phyloP scores from a whole-genome alignment of 1,139 yeast genomes.

The Yamadazyma blattariae region DNA sequence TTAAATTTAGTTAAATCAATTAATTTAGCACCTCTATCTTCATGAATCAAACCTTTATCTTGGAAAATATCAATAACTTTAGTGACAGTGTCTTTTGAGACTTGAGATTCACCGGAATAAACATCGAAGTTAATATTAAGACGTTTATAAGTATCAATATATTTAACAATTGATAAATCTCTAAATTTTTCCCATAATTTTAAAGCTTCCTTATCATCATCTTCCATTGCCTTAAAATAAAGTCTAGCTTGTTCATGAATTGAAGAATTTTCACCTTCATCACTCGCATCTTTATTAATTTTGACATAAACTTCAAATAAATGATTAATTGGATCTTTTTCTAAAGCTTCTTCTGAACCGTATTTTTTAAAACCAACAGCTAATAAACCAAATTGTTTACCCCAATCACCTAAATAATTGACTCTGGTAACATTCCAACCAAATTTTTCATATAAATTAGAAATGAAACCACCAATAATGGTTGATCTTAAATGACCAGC shows the following conservation, averaged over 20 bases:
- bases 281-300: slow-evolving; percentile 74
- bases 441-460: slow-evolving; percentile 83
- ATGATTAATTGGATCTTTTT: slow-evolving; percentile 86
- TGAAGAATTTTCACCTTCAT: slow-evolving; percentile 64
- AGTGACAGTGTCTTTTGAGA: slow-evolving; percentile 69
- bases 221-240: slow-evolving; percentile 90
- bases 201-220: slow-evolving; percentile 82
- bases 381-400: slow-evolving; percentile 94
- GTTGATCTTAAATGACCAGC: slow-evolving; percentile 99
- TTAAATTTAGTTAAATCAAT: slow-evolving; percentile 84
- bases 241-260: slow-evolving; percentile 85
- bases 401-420: slow-evolving; percentile 99
- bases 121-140: slow-evolving; percentile 83
- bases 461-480: slow-evolving; percentile 94
- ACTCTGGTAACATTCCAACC: slow-evolving; percentile 91
- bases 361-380: slow-evolving; percentile 90
- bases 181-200: slow-evolving; percentile 86
- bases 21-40: slow-evolving; percentile 88
- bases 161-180: slow-evolving; percentile 81
- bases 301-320: slow-evolving; percentile 91
- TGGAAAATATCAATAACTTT: slow-evolving; percentile 60
- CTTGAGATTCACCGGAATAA: slow-evolving; percentile 97
- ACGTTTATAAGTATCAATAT: slow-evolving; percentile 86
- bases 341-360: slow-evolving; percentile 74
- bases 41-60: slow-evolving; percentile 71